A percentile compares a stretch with the other conserved stretches of the same genome.
Conservation (phyloP, 345 rosid genomes). For the Rhizophora apiculata region DNA sequence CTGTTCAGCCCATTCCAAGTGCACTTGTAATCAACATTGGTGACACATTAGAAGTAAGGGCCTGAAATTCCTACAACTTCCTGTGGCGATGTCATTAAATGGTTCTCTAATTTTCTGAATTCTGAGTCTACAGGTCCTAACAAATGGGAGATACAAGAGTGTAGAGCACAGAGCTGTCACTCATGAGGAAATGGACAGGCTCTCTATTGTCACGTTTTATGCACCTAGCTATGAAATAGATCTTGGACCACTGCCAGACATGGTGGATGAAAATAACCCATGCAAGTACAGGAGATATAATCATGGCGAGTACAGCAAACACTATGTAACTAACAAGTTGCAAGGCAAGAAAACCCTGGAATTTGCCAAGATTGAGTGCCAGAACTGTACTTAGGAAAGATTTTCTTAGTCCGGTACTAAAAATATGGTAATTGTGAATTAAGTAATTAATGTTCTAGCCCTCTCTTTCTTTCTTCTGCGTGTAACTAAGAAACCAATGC, state of each 20-base stretch:
- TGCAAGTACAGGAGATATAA: conserved; percentile 77
- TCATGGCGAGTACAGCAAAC: conserved; percentile 89
- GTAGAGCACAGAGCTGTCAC: conserved; percentile 95
- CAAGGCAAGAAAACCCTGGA: conserved; percentile 88
- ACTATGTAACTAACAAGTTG: conserved; percentile 76
- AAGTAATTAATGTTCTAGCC: conserved; percentile 5
- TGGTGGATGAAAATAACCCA: conserved; percentile 73
- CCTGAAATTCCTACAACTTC: background rate
- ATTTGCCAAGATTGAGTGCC: conserved; percentile 61
- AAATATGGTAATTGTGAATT: background rate
- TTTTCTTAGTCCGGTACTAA: background rate
- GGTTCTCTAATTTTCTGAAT: background rate
- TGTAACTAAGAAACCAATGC: background rate
- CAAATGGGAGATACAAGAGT: conserved; percentile 93
- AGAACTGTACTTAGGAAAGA: conserved; percentile 12
- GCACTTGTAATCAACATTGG: conserved; percentile 86
- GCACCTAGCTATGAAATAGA: conserved; percentile 90
- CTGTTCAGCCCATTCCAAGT: conserved; percentile 58
- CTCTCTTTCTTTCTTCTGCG: background rate
- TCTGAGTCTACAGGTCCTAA: conserved; percentile 52
- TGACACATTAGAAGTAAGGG: conserved; percentile 72
- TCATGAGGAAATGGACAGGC: conserved; percentile 62
- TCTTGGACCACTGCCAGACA: conserved; percentile 68
- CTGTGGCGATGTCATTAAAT: background rate
- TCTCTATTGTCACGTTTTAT: conserved; percentile 90